These are phyloP conservation scores for Dipteronia dyeriana DNA, from an alignment of 345 rosid species.

Conservation along the genomic window DNA sequence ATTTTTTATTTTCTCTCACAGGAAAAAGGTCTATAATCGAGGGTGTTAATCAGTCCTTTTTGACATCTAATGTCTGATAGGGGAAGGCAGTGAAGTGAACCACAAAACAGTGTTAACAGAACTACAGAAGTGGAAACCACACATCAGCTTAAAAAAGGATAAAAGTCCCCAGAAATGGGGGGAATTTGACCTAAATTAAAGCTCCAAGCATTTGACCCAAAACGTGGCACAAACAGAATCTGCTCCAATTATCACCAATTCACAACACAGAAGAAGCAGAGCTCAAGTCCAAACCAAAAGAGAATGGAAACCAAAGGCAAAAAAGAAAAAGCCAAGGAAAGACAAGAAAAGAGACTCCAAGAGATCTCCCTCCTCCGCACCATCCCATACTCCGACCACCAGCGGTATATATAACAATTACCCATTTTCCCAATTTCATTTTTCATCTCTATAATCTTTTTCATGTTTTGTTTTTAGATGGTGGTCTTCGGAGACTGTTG, in stretches of 20 bases:
- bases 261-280: constrained; percentile 3
- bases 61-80: too few species aligned
- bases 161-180: neutral
- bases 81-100: too few species aligned
- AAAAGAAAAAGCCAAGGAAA: constrained; percentile 61
- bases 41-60: too few species aligned
- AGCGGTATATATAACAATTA: constrained; percentile 42
- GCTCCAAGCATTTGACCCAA: constrained; percentile 20
- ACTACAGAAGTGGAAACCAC: too few species aligned
- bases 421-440: neutral
- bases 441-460: neutral
- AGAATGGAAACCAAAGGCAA: constrained; percentile 14
- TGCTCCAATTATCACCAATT: constrained; percentile 3
- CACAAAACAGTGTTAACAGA: too few species aligned
- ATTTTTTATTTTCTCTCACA: too few species aligned
- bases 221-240: constrained; percentile 5
- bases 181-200: constrained; percentile 27
- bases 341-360: constrained; percentile 75
- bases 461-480: constrained; percentile 47
- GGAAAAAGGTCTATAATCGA: too few species aligned
- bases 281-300: neutral
- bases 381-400: constrained; percentile 92
- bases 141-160: neutral
- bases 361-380: constrained; percentile 86
- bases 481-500: constrained; percentile 89